Evolutionary conservation across 768 basidiomycete genomes (phyloP), one percentile per base, ranked within the genome.

Genomic region (Boletus sp.): DNA sequence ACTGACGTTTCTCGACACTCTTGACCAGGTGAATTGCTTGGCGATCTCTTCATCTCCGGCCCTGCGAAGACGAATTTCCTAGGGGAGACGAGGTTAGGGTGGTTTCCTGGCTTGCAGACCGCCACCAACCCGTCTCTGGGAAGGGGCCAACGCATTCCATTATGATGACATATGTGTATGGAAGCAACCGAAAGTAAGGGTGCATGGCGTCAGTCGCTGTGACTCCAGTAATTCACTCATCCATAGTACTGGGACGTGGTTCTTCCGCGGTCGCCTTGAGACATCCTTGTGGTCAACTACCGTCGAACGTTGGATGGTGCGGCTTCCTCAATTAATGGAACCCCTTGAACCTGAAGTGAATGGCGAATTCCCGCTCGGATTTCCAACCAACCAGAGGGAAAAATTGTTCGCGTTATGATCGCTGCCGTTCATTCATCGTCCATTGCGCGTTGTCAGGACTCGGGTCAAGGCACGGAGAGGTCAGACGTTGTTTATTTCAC

Each of bases 201-300:
- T 40, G 50, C 39, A 58, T 47, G 50, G 42, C 19, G 51, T 52
- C 56, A 61, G 45, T 49, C 39, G 47, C 34, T 41, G 50, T 50
- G 39, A 5, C 37, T 33, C 38, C 32, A 27, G 45, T 51, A 39
- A 65, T 66, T 51, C 55, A 55, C 54, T 57, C 39, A 6, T 47
- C 48, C 23, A 49, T 56, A 21, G 46, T 48, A 40, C 23, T 35
- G 35, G 46, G 33, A 38, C 47, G 47, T 35, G 42, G 30, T 46
- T 52, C 38, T 40, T 57, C 66, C 43, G 64, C 51, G 63, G 57
- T 68, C 43, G 61, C 65, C 65, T 57, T 47, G 56, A 68, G 65
- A 59, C 55, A 42, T 65, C 64, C 60, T 65, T 65, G 64, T 46
- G 64, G 55, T 53, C 25, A 27, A 45, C 34, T 45, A 35, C 40